A percentile compares a stretch with the other conserved stretches of the same genome.
Evolutionary conservation across 2,329 filamentous ascomycete species (phyloP).

Genomic region (Venturia carpophila): DNA sequence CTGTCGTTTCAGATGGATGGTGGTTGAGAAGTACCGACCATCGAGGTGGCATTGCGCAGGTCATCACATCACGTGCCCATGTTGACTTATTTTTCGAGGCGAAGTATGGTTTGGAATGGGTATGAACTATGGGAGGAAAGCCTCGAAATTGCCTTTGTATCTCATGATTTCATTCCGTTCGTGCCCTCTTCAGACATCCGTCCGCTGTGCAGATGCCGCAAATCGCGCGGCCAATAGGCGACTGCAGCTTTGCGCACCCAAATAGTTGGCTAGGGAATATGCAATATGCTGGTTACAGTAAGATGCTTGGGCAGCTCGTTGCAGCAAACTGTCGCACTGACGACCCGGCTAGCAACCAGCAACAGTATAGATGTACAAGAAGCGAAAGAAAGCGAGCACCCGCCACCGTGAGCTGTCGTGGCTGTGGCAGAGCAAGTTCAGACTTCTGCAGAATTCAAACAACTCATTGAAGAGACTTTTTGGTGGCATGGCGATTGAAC

Average conservation of each 20-base stretch:
- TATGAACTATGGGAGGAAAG: background rate
- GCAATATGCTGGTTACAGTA: background rate
- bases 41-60: no score
- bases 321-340: conserved; percentile 4
- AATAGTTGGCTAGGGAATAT: background rate
- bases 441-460: background rate
- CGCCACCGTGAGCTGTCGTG: background rate
- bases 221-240: background rate
- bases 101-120: background rate
- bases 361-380: background rate
- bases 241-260: background rate
- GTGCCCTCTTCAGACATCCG: background rate
- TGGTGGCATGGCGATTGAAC: conserved; percentile 37
- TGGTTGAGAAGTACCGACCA: background rate
- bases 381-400: background rate
- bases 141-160: background rate
- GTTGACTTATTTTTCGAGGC: no score
- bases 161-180: background rate
- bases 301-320: background rate
- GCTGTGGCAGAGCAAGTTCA: background rate
- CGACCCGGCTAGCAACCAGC: background rate
- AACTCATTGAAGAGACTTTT: background rate
- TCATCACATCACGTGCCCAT: no score
- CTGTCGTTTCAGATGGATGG: background rate
- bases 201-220: background rate